Conservation (phyloP, 1,139 yeast species). For the Petasospora fabianii region DNA sequence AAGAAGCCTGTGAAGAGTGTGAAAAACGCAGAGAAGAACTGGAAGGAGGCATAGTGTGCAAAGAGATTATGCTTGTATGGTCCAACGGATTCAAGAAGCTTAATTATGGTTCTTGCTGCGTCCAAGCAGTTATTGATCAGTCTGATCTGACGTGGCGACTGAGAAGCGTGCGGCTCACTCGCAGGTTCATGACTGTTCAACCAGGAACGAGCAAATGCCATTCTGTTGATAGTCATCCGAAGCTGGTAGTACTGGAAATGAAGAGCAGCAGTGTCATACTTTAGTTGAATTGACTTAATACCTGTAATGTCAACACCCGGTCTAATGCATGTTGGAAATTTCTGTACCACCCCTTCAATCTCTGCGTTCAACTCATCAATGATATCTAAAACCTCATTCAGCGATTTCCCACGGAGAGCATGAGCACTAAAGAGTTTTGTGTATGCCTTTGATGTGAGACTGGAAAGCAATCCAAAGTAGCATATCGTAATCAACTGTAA, state of each 20-base stretch:
- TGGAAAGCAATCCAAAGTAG: slow-evolving; percentile 11
- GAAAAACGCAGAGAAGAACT: slow-evolving; percentile 24
- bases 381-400: slow-evolving; percentile 27
- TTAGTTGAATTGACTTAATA: slow-evolving; percentile 4
- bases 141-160: slow-evolving; percentile 1
- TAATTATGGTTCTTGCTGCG: slow-evolving; percentile 20
- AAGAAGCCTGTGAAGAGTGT: slow-evolving; percentile 22
- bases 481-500: slow-evolving; percentile 10
- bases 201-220: slow-evolving; percentile 27
- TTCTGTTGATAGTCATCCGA: slow-evolving; percentile 23
- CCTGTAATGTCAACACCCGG: slow-evolving; percentile 20
- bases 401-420: slow-evolving; percentile 28
- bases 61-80: slow-evolving; percentile 9
- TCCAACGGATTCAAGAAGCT: slow-evolving; percentile 9
- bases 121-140: slow-evolving; percentile 21
- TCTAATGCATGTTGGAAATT: slow-evolving; percentile 28
- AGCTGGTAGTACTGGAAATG: slow-evolving; percentile 21
- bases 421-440: slow-evolving; percentile 29
- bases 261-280: slow-evolving; percentile 12
- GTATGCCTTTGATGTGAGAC: slow-evolving; percentile 22
- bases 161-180: slow-evolving; percentile 4
- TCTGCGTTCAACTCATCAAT: slow-evolving; percentile 30
- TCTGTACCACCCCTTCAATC: slow-evolving; percentile 29
- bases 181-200: slow-evolving; percentile 17
- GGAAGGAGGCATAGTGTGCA: slow-evolving; percentile 15